Base-by-base conservation (phyloP, 2,329 filamentous ascomycete species). In the Juglanconis oblonga region DNA sequence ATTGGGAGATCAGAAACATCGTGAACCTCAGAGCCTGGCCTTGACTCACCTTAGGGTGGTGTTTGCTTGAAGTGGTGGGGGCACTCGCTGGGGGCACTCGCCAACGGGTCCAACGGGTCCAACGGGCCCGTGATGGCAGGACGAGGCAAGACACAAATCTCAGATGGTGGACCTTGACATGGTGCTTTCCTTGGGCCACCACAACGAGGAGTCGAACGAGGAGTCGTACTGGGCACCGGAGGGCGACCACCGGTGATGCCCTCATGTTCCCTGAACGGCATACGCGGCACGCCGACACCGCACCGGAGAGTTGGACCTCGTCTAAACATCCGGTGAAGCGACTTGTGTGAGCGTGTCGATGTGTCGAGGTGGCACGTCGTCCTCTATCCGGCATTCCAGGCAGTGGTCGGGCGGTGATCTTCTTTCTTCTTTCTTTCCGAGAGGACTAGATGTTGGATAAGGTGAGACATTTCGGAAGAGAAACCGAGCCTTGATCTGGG, bases 161-260 rank as follows among this genome's bases (percentile, higher is more conserved):
- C 7, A 48, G 54, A 48, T 49, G 55, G 61, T 63, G 55, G 36
- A 57, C 42, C 61, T 45, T 63, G 61, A 63, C 50, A 55, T 51
- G 47, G 40, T 47, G 50, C 32, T 61, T 50, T 63, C 50, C 61
- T 63, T 63, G 61, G 61, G 55, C 50, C 38, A 29, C 10, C 14
- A 14, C 58, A 58, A 58, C 61, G 61, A 63, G 55, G 7, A 52
- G 61, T 63, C 24, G 52, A 58, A 58, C 61, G 61, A 63, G 55
- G 7, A 52, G 61, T 63, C 24, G 52, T 51, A 63, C 61, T 61
- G 51, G 33, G 32, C 36, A 49, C 38, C 14, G 47, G 24, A 45
- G 45, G 36, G 51, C 54, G 44, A 49, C 53, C 50, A 54, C 61
- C 45, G 54, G 58, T 51, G 52, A 51, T 51, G 53, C 51, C 55